Base-by-base conservation (phyloP, 2,329 filamentous ascomycete species). In the Fusarium solani-melongenae region DNA sequence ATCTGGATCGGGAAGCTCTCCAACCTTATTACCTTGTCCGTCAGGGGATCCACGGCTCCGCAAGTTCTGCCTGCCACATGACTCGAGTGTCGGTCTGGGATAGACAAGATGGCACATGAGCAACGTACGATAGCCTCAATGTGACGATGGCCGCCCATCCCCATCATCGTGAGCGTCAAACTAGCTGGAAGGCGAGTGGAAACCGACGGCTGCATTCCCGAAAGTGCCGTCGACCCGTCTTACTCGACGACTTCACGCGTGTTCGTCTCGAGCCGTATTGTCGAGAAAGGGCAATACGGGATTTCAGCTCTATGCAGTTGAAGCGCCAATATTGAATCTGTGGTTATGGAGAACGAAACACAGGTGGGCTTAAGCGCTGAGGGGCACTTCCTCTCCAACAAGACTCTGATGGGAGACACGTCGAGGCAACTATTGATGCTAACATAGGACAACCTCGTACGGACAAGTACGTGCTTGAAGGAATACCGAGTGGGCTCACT, bases 181-280 rank as follows among this genome's bases (percentile, higher is more conserved):
- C 55, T 55, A 57, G 57, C 51, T 66, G 38, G 46, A 59, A 53
- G 27, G 56, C 36, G 41, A 44, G 64, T 71, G 64, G 69, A 53
- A 70, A 56, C 64, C 51, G 72, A 24, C 72, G 71, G 72, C 38
- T 59, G 59, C 62, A 62, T 62, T 74, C 72, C 72, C 72, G 72
- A 74, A 65, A 66, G 49, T 74, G 61, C 72, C 72, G 72, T 57
- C 27, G 41, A 51, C 29, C 51, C 57, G 46, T 56, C 65, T 38
- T 49, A 55, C 31, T 24, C 39, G 59, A 51, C 3, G 49, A 17
- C 34, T 29, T 57, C 20, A 44, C 12, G 36, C 14, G 5, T 53
- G 15, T 41, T 53, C 24, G 14, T 12, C 39, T 33, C 6, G 27
- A 57, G 9, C 20, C 22, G n/a, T n/a, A 24, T 20, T 24, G 27